Base-by-base conservation (phyloP, 1,139 yeast species). In the Geotrichum europaeum region DNA sequence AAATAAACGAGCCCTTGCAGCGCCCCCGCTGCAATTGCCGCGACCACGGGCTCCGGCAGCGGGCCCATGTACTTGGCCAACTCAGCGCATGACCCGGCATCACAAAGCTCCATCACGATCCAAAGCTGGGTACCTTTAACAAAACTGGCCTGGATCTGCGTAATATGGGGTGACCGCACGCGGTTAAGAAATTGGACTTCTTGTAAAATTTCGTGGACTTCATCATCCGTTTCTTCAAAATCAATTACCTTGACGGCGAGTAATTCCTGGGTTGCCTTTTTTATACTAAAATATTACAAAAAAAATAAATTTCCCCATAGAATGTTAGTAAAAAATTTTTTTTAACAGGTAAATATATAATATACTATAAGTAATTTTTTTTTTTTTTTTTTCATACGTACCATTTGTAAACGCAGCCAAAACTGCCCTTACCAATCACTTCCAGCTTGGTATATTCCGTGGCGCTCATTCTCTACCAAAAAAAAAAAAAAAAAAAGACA, bases 351-450 rank as follows among this genome's bases (percentile, higher is more conserved):
- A n/a, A n/a, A n/a, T n/a, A n/a, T n/a, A n/a, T n/a, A n/a, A n/a
- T n/a, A n/a, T n/a, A n/a, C n/a, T n/a, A n/a, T 24, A 24, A 24
- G 25, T 24, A 3, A 5, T 24, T 24, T 3, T 24, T 24, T 3
- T 24, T 24, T 24, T 24, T 24, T 24, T 24, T 24, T 24, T 24
- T 30, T 24, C 9, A 9, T 34, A 36, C 62, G 30, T 34, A 59
- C 64, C 64, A 62, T 49, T 56, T 56, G 74, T 94, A 95, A 7
- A 95, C 99, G 43, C 92, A 86, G 50, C 99, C 99, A 74, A 94
- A 95, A 76, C 91, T 92, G 20, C 99, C 99, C 64, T 96, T 81
- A 6, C 99, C 99, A 28, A 95, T 87, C 50, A 92, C 86, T 73
- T 94, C 98, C n/a, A 55, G 49, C 20, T 56, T 54, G 36, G 51